Percentiles rank a stretch among this genome's conserved stretches.
These are phyloP conservation scores for Salix purpurea DNA, from an alignment of 345 rosid genomes.

Conservation along the genomic window DNA sequence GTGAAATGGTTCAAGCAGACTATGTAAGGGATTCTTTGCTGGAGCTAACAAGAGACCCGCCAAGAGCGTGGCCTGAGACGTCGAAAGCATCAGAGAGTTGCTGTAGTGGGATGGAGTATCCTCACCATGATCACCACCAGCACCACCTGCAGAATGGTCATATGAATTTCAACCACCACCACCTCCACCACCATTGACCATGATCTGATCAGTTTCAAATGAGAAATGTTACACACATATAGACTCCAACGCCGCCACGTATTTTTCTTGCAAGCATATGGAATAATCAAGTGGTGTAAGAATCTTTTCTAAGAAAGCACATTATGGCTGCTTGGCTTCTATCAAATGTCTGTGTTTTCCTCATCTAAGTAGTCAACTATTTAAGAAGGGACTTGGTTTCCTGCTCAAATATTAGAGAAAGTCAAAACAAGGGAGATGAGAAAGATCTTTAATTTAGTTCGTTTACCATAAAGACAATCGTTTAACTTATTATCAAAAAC, in stretches of 20 bases:
- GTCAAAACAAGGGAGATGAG: too few species aligned
- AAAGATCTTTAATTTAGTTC: not conserved
- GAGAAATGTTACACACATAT: not conserved
- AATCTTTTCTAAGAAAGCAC: too few species aligned
- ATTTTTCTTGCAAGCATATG: too few species aligned
- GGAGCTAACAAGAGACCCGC: slow-evolving; percentile 58
- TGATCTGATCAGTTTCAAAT: too few species aligned
- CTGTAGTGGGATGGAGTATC: slow-evolving; percentile 32
- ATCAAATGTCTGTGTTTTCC: too few species aligned
- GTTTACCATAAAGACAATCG: not conserved
- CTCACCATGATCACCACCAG: slow-evolving; percentile 35
- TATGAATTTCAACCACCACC: slow-evolving; percentile 30
- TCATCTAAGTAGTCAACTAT: too few species aligned
- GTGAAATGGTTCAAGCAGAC: slow-evolving; percentile 73
- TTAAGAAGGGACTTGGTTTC: too few species aligned
- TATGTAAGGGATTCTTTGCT: slow-evolving; percentile 71
- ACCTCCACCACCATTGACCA: slow-evolving; percentile 26
- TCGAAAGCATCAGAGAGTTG: slow-evolving; percentile 35
- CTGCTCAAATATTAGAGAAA: too few species aligned
- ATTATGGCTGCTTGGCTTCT: too few species aligned
- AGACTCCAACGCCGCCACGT: not conserved
- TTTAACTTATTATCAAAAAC: too few species aligned
- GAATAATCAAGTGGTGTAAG: too few species aligned
- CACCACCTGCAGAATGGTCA: slow-evolving; percentile 10
- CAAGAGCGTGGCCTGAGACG: slow-evolving; percentile 51